phyloP scores from a whole-genome alignment of 208 protist species.

The Histomonas meleagridis region DNA sequence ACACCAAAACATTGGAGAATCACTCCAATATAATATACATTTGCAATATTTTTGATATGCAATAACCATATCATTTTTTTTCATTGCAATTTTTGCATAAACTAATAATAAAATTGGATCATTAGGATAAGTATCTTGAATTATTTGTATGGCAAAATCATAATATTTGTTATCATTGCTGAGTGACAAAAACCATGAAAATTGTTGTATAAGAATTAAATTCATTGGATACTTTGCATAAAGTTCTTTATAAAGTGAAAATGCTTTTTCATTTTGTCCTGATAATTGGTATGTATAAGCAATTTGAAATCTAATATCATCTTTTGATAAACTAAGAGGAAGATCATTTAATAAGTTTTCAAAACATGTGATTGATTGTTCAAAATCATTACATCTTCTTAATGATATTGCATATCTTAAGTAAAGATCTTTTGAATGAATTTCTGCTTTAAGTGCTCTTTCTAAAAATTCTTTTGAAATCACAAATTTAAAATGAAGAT shows the following conservation, averaged over 20 bases:
- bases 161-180: neutral
- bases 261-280: neutral
- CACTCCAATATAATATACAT: neutral
- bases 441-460: neutral
- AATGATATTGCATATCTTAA: neutral
- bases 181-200: neutral
- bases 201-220: neutral
- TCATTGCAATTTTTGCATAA: neutral
- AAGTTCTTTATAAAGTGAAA: neutral
- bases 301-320: constrained; percentile 31
- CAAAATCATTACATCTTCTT: neutral
- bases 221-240: neutral
- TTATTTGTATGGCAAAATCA: neutral
- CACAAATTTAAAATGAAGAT: neutral
- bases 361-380: neutral
- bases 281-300: neutral
- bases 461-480: neutral
- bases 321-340: neutral
- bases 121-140: neutral
- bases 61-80: neutral
- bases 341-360: neutral
- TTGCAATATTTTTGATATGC: neutral
- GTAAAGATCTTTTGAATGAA: neutral
- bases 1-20: constrained; percentile 17
- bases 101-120: neutral